These are phyloP conservation scores for Prunus mume DNA, from an alignment of 306 rosid species.

Conservation along the genomic window DNA sequence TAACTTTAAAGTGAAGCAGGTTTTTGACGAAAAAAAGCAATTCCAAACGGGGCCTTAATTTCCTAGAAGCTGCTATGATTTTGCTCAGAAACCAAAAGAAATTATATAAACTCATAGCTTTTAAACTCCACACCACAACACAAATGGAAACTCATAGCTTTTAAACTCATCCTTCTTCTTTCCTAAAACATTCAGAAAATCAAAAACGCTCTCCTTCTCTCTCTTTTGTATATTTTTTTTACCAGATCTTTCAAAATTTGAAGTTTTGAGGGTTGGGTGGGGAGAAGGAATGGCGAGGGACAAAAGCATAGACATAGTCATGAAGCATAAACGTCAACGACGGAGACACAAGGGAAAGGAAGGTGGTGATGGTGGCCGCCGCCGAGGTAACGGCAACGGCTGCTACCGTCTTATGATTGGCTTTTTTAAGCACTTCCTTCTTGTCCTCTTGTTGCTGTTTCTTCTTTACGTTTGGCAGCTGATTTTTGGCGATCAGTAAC, in stretches of 20 bases:
- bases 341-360: not conserved
- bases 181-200: not conserved
- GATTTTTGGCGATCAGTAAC: not conserved
- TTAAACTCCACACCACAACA: not conserved
- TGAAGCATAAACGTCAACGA: constrained; percentile 11
- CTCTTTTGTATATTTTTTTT: too few species aligned
- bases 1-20: too few species aligned
- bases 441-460: constrained; percentile 5
- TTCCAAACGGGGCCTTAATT: too few species aligned
- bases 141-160: not conserved
- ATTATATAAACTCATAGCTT: not conserved
- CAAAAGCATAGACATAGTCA: constrained; percentile 28
- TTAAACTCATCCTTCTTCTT: too few species aligned
- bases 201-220: not conserved
- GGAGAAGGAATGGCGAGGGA: constrained; percentile 16
- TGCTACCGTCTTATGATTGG: not conserved
- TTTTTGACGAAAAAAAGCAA: too few species aligned
- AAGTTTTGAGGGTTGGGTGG: not conserved
- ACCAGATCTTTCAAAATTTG: not conserved
- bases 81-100: not conserved
- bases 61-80: not conserved
- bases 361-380: not conserved
- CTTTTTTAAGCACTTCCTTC: not conserved
- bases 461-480: constrained; percentile 19
- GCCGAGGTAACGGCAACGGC: not conserved